These are phyloP conservation scores for Diaporthe helianthi DNA, from an alignment of 2,329 filamentous ascomycete species.

Conservation along the genomic window DNA sequence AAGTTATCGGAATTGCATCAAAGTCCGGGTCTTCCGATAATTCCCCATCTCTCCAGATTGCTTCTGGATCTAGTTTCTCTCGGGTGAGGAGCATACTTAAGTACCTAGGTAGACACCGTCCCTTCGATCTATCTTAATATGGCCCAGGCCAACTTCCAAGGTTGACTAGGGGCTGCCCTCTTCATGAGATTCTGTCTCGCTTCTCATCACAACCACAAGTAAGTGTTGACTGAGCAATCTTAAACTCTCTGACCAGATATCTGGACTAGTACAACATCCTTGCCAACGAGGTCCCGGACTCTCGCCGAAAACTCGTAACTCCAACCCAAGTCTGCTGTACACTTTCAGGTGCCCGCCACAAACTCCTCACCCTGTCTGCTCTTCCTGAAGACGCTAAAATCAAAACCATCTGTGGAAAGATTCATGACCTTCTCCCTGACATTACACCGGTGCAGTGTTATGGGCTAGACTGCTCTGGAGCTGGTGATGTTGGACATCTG, in stretches of 20 bases:
- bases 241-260: background rate
- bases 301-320: background rate
- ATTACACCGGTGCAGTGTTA: background rate
- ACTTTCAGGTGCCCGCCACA: too few relatives aligned
- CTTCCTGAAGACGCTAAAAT: background rate
- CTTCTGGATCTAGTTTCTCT: constrained; percentile 11
- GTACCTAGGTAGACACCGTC: background rate
- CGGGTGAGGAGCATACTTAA: background rate
- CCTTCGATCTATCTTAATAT: background rate
- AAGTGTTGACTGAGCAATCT: background rate
- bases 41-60: constrained; percentile 19
- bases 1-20: background rate
- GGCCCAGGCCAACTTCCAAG: background rate
- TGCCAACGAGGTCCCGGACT: background rate
- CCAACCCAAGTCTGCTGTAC: too few relatives aligned
- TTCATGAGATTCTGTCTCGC: background rate
- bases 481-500: background rate
- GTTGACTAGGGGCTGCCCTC: background rate
- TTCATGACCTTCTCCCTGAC: background rate
- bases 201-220: background rate
- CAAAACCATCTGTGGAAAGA: background rate
- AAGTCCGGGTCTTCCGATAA: constrained; percentile 14
- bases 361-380: background rate
- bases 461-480: background rate
- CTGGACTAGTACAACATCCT: background rate